phyloP scores from a whole-genome alignment of 352 stramenopile species.

The Salisapilia sapeloensis region DNA sequence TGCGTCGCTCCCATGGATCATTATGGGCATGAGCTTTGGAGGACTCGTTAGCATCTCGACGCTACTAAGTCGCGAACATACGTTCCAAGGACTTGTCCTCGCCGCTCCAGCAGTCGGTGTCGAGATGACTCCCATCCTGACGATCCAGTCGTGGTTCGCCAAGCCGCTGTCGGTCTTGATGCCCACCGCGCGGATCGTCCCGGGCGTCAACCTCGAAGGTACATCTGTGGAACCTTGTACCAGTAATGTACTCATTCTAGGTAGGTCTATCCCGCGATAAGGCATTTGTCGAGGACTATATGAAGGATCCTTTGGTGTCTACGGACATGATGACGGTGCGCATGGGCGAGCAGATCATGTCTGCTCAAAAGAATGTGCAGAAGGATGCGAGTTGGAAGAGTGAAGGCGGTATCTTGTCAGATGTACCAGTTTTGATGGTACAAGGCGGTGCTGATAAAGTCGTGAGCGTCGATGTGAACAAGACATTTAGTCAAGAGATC shows the following conservation, averaged over 20 bases:
- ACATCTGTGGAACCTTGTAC: no score
- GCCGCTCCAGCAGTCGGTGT: constrained; percentile 40
- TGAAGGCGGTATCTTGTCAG: constrained; percentile 7
- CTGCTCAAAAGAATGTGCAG: constrained; percentile 8
- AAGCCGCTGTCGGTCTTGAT: constrained; percentile 21
- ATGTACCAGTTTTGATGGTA: constrained; percentile 17
- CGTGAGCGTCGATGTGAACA: constrained; percentile 13
- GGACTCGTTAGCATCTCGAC: constrained; percentile 39
- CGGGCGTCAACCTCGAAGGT: constrained; percentile 33
- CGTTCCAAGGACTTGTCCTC: constrained; percentile 26
- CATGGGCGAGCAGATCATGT: constrained; percentile 13
- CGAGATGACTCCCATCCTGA: constrained; percentile 28
- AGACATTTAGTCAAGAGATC: constrained; percentile 21
- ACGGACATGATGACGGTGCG: constrained; percentile 20
- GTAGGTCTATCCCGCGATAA: constrained; percentile 13
- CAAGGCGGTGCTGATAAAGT: constrained; percentile 27
- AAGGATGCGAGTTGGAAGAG: constrained; percentile 3
- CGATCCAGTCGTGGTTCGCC: constrained; percentile 15
- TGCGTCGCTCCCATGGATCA: constrained; percentile 12
- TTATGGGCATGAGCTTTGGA: constrained; percentile 58
- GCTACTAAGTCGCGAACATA: constrained; percentile 20
- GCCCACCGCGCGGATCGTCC: constrained; percentile 22
- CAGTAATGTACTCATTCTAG: constrained; percentile 7
- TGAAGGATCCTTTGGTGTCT: constrained; percentile 29
- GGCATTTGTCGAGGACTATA: constrained; percentile 29